phyloP scores from a whole-genome alignment of 1,284 basidiomycete species.

The Rhodotorula mucilaginosa region DNA sequence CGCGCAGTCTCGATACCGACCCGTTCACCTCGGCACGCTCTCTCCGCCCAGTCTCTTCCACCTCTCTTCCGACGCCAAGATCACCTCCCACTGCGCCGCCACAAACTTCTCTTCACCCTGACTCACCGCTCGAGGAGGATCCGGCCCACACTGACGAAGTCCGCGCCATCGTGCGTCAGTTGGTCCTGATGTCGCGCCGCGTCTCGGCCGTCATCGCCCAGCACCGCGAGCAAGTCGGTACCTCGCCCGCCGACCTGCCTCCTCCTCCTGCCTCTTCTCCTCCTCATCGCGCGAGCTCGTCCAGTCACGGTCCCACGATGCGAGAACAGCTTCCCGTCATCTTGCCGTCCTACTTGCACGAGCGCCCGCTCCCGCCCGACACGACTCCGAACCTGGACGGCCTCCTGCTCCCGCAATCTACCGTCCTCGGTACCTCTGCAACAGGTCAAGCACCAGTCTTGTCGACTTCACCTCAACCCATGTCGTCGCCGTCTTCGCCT shows the following conservation, averaged over 20 bases:
- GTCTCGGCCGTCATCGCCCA: slow-evolving; percentile 26
- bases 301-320: too few relatives aligned
- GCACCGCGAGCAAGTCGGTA: slow-evolving; percentile 15
- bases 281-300: neutral
- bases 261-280: neutral
- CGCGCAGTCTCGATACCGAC: neutral
- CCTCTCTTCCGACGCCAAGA: neutral
- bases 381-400: slow-evolving; percentile 11
- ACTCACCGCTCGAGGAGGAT: neutral
- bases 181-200: slow-evolving; percentile 19
- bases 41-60: neutral
- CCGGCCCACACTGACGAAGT: slow-evolving; percentile 17
- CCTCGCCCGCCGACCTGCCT: neutral
- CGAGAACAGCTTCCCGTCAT: slow-evolving; percentile 12
- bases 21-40: neutral
- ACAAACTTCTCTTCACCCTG: neutral
- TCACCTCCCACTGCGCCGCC: neutral
- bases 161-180: slow-evolving; percentile 17
- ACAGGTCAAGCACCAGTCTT: neutral
- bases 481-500: neutral
- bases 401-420: slow-evolving; percentile 12
- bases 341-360: neutral
- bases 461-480: neutral
- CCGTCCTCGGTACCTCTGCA: slow-evolving; percentile 4
- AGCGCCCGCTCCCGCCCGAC: neutral